phyloP scores from a whole-genome alignment of 2,329 filamentous ascomycete species.

The Alternaria infectoria region DNA sequence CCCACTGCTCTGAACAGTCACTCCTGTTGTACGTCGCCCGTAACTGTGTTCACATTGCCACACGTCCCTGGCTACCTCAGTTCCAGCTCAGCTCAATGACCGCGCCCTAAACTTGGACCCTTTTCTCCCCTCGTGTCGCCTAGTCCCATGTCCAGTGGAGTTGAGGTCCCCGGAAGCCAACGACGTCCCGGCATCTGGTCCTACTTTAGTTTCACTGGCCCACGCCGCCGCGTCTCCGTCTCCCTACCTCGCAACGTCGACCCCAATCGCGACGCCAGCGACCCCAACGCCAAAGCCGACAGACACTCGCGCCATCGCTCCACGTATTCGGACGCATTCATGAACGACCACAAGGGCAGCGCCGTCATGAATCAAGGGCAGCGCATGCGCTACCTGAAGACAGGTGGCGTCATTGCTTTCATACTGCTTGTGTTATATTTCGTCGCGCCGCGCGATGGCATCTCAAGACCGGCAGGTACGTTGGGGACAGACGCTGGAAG shows the following conservation, averaged over 20 bases:
- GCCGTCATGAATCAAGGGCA: conserved; percentile 68
- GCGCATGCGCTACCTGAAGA: conserved; percentile 66
- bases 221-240: conserved; percentile 60
- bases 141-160: conserved; percentile 61
- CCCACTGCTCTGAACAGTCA: conserved; percentile 6
- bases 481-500: neutral
- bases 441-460: conserved; percentile 54
- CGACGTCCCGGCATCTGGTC: conserved; percentile 60
- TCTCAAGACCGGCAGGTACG: conserved; percentile 35
- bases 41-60: conserved; percentile 7
- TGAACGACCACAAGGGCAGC: conserved; percentile 54
- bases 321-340: conserved; percentile 47
- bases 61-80: conserved; percentile 16
- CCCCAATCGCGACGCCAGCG: conserved; percentile 40
- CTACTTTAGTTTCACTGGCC: conserved; percentile 57
- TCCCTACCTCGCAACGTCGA: conserved; percentile 55
- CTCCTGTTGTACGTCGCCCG: conserved; percentile 16
- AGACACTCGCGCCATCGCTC: conserved; percentile 48
- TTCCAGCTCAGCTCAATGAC: conserved; percentile 27
- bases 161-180: conserved; percentile 53
- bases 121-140: conserved; percentile 27
- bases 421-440: conserved; percentile 65
- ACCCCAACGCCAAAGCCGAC: conserved; percentile 57
- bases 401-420: conserved; percentile 64
- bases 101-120: conserved; percentile 27